Evolutionary conservation across 805 yeast species (phyloP), one percentile per base, ranked within the genome.

Genomic region (Yarrowia sp.): DNA sequence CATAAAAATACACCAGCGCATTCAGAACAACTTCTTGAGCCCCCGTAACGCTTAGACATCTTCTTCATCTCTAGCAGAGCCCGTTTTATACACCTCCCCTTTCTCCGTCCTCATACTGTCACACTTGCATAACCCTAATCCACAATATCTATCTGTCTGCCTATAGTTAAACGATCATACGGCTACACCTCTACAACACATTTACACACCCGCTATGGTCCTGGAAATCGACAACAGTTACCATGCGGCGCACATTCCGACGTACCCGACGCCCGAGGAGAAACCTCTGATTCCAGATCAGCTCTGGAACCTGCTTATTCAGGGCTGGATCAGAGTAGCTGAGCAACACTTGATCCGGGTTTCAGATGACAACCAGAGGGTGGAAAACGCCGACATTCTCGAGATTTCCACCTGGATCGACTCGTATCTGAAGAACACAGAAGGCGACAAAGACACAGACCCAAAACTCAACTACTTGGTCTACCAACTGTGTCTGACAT

Each of bases 51-150:
- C 30, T 5, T 24, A 5, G 3, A 24, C 6, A 5, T 24, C 38
- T 36, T 17, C 9, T 14, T 39, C 17, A 39, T 39, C 17, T 39
- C 17, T 4, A 24, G 7, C 6, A 24, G 7, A 24, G 30, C 30
- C 43, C 43, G 14, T 24, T 6, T 10, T 9, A 2, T 10, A 6
- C 38, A 44, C 8, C 49, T 14, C 52, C 14, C 36, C 33, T 14
- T 12, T 14, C 55, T 30, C 53, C 30, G 9, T 49, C 55, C 55
- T 49, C 19, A 9, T 15, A 9, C 38, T 30, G 64, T 58, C 64
- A 58, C 50, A 42, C 39, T 30, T 58, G 64, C 64, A 58, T 58
- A 58, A 58, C 50, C 50, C 49, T 55, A 55, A 55, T 10, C 61
- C 44, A 39, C 44, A 1, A 9, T 38, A 34, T 24, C 30, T 19